A percentile compares a stretch with the other conserved stretches of the same genome.
Conservation (phyloP, 257 asterid species). For the Solanum pennellii region DNA sequence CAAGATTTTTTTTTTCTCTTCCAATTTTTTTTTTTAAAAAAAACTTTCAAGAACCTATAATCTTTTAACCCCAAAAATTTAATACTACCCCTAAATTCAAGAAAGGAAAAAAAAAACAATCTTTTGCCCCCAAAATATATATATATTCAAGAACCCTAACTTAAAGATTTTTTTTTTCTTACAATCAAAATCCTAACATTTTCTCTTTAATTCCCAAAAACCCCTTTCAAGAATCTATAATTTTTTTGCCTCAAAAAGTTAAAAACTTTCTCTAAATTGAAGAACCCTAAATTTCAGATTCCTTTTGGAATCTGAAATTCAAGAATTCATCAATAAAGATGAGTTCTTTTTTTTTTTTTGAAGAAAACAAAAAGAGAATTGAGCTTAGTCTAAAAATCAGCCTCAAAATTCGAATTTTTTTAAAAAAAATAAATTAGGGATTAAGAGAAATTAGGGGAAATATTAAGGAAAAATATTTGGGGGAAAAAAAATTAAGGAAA, state of each 20-base stretch:
- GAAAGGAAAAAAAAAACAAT: background rate
- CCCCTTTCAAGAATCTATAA: background rate
- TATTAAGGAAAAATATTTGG: background rate
- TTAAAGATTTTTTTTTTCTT: background rate
- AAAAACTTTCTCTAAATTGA: background rate
- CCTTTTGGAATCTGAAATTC: background rate
- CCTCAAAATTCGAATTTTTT: background rate
- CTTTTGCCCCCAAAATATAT: background rate
- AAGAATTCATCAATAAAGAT: slow-evolving; percentile 3
- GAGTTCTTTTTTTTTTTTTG: background rate
- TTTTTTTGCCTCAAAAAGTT: background rate
- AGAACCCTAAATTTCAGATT: background rate
- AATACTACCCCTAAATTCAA: background rate
- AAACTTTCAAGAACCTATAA: background rate
- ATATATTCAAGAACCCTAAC: background rate
- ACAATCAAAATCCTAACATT: background rate
- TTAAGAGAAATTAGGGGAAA: background rate
- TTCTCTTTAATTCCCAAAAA: background rate
- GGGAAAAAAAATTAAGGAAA: background rate
- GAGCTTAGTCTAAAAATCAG: background rate
- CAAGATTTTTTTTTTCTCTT: background rate
- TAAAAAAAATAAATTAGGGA: background rate
- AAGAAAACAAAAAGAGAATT: background rate
- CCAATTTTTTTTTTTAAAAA: background rate
- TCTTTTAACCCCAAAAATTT: background rate